These are phyloP conservation scores for Pulicaria dysenterica DNA, from an alignment of 129 eudicot genomes.

Conservation along the genomic window DNA sequence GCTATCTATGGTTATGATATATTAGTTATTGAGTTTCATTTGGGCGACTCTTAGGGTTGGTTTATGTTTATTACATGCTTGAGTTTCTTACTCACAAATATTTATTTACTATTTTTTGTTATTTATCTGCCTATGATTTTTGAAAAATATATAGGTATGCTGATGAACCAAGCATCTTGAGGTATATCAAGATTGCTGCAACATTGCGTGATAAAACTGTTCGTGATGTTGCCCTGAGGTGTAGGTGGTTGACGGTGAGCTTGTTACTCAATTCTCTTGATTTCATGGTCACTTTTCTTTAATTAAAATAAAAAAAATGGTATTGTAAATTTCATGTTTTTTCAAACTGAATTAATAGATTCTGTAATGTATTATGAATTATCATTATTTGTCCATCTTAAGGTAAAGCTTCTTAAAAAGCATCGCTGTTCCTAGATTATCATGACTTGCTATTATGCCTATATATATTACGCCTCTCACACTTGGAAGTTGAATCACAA, in stretches of 20 bases:
- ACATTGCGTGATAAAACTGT: slow-evolving; percentile 87
- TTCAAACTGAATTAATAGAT: slow-evolving; percentile 7
- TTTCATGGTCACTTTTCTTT: not conserved
- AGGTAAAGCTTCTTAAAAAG: not conserved
- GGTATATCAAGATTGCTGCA: slow-evolving; percentile 85
- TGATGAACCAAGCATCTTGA: slow-evolving; percentile 72
- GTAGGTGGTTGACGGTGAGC: slow-evolving; percentile 93
- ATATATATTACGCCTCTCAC: not conserved
- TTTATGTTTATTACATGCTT: slow-evolving; percentile 8
- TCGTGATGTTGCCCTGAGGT: slow-evolving; percentile 93
- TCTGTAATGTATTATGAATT: not conserved
- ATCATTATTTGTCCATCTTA: not conserved
- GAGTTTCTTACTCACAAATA: not conserved
- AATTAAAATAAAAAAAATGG: not conserved
- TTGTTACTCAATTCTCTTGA: slow-evolving; percentile 14
- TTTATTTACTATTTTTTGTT: slow-evolving; percentile 5
- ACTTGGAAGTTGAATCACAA: not conserved
- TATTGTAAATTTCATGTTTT: not conserved
- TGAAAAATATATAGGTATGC: slow-evolving; percentile 49
- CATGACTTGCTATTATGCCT: too few relatives aligned
- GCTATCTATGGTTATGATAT: not conserved
- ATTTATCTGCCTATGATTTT: slow-evolving; percentile 10
- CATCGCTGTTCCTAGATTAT: too few relatives aligned
- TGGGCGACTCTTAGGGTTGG: not conserved
- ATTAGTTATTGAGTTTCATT: not conserved